phyloP scores from a whole-genome alignment of 83 land plant genomes.

The Thuja plicata region DNA sequence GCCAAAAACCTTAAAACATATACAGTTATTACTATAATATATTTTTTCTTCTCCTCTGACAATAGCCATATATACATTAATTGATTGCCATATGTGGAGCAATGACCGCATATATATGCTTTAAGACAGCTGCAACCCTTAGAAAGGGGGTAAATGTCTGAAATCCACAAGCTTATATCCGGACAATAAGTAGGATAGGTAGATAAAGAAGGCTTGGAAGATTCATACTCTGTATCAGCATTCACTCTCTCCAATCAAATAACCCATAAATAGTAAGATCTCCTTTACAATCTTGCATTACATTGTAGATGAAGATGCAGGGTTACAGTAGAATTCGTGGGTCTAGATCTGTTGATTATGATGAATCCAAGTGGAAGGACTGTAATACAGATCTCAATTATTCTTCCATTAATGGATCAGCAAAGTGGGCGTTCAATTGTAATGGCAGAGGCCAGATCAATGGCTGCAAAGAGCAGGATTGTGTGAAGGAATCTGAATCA shows the following conservation, averaged over 20 bases:
- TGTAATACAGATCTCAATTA: neutral
- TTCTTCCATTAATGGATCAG: neutral
- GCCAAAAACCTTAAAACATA: neutral
- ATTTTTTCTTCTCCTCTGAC: neutral
- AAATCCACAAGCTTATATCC: neutral
- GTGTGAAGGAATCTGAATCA: neutral
- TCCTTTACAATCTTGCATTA: neutral
- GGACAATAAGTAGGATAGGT: neutral
- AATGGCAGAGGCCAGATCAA: neutral
- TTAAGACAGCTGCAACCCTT: neutral
- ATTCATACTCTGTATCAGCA: neutral
- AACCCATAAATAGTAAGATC: neutral
- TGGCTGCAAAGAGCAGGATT: neutral
- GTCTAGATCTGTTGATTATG: slow-evolving; percentile 5
- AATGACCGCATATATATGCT: neutral
- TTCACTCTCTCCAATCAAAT: no score
- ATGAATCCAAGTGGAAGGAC: slow-evolving; percentile 9
- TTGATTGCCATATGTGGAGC: neutral
- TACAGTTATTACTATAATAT: neutral
- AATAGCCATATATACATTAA: neutral
- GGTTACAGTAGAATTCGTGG: slow-evolving; percentile 9
- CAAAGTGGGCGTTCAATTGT: neutral
- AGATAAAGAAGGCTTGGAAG: neutral
- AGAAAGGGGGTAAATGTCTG: neutral
- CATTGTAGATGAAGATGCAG: neutral